Evolutionary conservation across 345 rosid genomes (phyloP), one percentile per base, ranked within the genome.

Genomic region (Salix suchowensis): DNA sequence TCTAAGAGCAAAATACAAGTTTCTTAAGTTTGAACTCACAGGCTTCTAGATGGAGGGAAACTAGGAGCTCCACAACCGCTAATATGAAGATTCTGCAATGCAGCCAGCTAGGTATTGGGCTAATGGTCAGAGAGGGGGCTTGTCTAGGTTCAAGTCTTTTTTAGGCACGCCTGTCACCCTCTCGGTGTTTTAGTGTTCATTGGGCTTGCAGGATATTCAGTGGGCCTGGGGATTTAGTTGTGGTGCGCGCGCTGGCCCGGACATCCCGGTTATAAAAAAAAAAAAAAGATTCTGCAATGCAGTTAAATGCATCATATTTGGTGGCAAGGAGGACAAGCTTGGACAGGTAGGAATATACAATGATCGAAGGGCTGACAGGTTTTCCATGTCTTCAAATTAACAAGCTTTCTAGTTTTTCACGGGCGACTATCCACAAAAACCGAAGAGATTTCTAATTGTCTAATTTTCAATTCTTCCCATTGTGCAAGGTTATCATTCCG

Each of bases 71-170:
- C 66, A 28, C 86, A 83, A 7, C 39, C 34, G 1, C 8, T 21
- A 36, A 85, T 70, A 2, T 7, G 6, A 4, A 83, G 71, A 34
- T 7, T 58, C 62, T 85, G 71, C 50, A 83, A 32, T 21, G 77
- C 66, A 26, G 26, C 26, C 26, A 26, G 1, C 26, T 0, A 26
- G 26, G 26, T 26, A 26, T 26, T 26, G 26, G 26, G 1, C 26
- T 26, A 1, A 26, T 26, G 26, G 26, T 26, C 26, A 26, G 26
- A 26, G 26, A 26, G 26, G 26, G 26, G 26, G 26, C 26, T 26
- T 26, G 26, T 26, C 26, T 26, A 26, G 26, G 26, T 26, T 26
- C 26, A 26, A 26, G 26, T 1, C 26, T 26, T 26, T 26, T 1
- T 26, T 1, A 26, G 26, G 1, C 26, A 26, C 26, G 26, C 26